phyloP scores from a whole-genome alignment of 75 land plant genomes.

The Cunninghamia lanceolata region DNA sequence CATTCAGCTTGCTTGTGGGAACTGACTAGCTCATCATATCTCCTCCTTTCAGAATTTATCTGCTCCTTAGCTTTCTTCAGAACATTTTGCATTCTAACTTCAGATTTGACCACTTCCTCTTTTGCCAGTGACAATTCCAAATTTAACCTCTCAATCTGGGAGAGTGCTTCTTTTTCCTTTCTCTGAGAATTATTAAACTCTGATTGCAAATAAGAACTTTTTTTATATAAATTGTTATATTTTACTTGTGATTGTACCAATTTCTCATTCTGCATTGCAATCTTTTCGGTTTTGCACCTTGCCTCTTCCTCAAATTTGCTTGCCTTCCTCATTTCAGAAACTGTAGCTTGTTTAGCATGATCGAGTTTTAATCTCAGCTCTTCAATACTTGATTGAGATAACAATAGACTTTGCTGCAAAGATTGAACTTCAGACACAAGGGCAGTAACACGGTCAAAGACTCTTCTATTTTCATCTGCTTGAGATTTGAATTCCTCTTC shows the following conservation, averaged over 20 bases:
- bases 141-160: conserved; percentile 16
- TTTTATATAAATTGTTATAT: conserved; percentile 11
- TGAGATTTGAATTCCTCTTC: conserved; percentile 13
- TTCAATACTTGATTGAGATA: conserved; percentile 6
- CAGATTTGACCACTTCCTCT: conserved; percentile 37
- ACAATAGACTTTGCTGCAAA: neutral
- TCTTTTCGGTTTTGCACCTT: conserved; percentile 15
- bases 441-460: neutral
- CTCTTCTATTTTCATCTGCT: conserved; percentile 5
- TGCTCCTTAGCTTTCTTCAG: conserved; percentile 24
- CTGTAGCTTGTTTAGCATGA: conserved; percentile 2
- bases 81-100: conserved; percentile 23
- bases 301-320: conserved; percentile 18
- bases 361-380: conserved; percentile 4
- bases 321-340: conserved; percentile 6
- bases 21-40: conserved; percentile 2
- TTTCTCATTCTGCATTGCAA: conserved; percentile 19
- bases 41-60: conserved; percentile 23
- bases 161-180: conserved; percentile 15
- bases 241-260: conserved; percentile 17
- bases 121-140: conserved; percentile 28
- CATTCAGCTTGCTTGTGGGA: conserved; percentile 13
- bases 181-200: conserved; percentile 13
- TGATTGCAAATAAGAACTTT: conserved; percentile 12
- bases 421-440: conserved; percentile 12